Percentiles rank a stretch among this genome's conserved stretches.
Conservation (phyloP, 495 filamentous ascomycete species). For the Choiromyces venosus region DNA sequence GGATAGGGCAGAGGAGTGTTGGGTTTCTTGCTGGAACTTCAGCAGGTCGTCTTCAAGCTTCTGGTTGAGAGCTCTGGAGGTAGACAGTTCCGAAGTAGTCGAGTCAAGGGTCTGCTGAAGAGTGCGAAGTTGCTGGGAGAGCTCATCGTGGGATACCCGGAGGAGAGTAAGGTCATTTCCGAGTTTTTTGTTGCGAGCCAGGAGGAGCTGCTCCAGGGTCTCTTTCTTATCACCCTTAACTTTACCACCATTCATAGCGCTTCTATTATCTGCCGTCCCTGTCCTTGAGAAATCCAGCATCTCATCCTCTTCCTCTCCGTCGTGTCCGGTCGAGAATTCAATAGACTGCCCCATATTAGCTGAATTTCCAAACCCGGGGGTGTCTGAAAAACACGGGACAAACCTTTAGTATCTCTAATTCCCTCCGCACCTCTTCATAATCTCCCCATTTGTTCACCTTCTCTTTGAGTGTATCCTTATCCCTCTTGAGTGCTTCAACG, state of each 20-base stretch:
- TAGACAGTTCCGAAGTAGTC: constrained; percentile 80
- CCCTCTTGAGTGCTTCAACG: constrained; percentile 57
- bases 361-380: background rate
- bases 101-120: constrained; percentile 77
- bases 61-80: constrained; percentile 71
- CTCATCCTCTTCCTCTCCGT: constrained; percentile 46
- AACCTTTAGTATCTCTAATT: constrained; percentile 88
- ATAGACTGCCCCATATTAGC: constrained; percentile 59
- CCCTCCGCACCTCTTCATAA: constrained; percentile 92
- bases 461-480: constrained; percentile 63
- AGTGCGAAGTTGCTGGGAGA: constrained; percentile 70
- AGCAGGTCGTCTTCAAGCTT: constrained; percentile 90
- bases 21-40: constrained; percentile 73
- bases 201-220: constrained; percentile 79
- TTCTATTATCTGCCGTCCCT: constrained; percentile 42
- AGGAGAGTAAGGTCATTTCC: constrained; percentile 87
- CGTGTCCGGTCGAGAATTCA: constrained; percentile 86
- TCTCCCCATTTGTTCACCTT: constrained; percentile 87
- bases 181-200: constrained; percentile 92
- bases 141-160: constrained; percentile 87
- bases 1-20: constrained; percentile 77
- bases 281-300: constrained; percentile 38
- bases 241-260: constrained; percentile 17
- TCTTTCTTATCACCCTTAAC: constrained; percentile 61
- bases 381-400: constrained; percentile 7